Evolutionary conservation across 371 early-diverging fungal genomes (phyloP).

Genomic region (Mucor saturninus): DNA sequence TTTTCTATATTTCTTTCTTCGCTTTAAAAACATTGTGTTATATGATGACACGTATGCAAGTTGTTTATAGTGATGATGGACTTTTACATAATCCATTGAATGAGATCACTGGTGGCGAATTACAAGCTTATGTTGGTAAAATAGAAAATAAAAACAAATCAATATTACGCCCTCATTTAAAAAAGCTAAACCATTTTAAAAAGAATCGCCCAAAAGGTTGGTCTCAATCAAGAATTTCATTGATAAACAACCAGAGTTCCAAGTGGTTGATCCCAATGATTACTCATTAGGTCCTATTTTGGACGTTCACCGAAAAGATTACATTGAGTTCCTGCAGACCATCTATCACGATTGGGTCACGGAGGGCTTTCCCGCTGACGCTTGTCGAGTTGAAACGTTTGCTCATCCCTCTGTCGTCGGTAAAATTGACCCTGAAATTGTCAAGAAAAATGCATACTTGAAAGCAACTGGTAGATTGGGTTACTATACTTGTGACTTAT

Average conservation of each 20-base stretch:
- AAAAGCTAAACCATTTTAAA: neutral
- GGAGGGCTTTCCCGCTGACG: slow-evolving; percentile 62
- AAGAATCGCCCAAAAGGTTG: slow-evolving; percentile 52
- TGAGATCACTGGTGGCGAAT: slow-evolving; percentile 44
- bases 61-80: slow-evolving; percentile 49
- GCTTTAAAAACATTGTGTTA: neutral
- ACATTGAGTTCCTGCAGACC: slow-evolving; percentile 58
- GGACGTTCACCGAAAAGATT: slow-evolving; percentile 62
- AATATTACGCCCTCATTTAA: neutral
- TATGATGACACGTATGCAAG: slow-evolving; percentile 34
- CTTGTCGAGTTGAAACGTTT: slow-evolving; percentile 64
- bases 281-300: slow-evolving; percentile 62
- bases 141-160: neutral
- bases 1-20: neutral
- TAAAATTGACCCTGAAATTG: slow-evolving; percentile 30
- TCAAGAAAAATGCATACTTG: slow-evolving; percentile 35
- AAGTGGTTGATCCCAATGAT: slow-evolving; percentile 47
- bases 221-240: slow-evolving; percentile 36
- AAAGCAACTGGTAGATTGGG: slow-evolving; percentile 36
- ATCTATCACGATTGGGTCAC: slow-evolving; percentile 65
- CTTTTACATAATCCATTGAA: slow-evolving; percentile 46
- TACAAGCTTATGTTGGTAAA: slow-evolving; percentile 42
- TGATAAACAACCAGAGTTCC: slow-evolving; percentile 34
- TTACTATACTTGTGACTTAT: slow-evolving; percentile 62
- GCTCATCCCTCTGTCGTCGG: slow-evolving; percentile 42